Evolutionary conservation across 345 rosid genomes (phyloP).

Genomic region (Rhodamnia argentea): DNA sequence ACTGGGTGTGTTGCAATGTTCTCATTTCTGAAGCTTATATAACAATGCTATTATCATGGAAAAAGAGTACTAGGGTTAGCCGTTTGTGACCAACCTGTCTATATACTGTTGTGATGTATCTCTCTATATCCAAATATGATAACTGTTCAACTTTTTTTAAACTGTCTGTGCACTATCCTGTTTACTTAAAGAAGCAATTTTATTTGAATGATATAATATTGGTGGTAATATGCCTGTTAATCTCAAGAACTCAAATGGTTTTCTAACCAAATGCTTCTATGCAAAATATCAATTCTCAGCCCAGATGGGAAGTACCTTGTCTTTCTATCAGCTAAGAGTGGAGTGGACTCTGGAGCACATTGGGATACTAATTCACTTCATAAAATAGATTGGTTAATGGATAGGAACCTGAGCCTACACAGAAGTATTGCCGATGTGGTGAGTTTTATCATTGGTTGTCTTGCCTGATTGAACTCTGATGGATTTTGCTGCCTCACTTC

Average conservation of each 20-base stretch:
- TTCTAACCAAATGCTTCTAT: not conserved
- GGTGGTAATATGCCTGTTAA: not conserved
- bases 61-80: not conserved
- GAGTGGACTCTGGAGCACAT: conserved; percentile 79
- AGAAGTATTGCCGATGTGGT: conserved; percentile 63
- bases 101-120: not conserved
- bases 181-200: not conserved
- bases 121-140: not conserved
- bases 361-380: conserved; percentile 65
- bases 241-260: not conserved
- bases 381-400: conserved; percentile 61
- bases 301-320: conserved; percentile 76
- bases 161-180: not conserved
- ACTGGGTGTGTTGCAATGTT: not conserved
- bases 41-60: not conserved
- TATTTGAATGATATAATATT: not conserved
- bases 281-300: conserved; percentile 28
- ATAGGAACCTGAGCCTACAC: conserved; percentile 24
- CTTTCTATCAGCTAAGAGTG: conserved; percentile 58
- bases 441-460: conserved; percentile 5
- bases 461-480: not conserved
- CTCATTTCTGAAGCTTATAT: not conserved
- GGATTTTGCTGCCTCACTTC: not conserved
- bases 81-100: not conserved
- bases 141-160: not conserved